Evolutionary conservation across 257 asterid species (phyloP), one percentile per base, ranked within the genome.

Genomic region (Solanum megistacrolobum): DNA sequence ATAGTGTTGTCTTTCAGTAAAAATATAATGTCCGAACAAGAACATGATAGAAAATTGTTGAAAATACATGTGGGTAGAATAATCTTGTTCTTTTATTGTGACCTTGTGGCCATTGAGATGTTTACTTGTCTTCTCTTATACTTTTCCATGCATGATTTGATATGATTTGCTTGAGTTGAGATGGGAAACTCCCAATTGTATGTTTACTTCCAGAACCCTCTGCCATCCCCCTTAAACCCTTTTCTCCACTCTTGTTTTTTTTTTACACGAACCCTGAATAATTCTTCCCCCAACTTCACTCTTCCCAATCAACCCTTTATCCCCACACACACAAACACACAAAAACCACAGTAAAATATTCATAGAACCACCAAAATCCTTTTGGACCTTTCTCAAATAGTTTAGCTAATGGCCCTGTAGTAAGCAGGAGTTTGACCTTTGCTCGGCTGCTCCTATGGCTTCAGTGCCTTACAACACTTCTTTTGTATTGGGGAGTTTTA

Each of bases 351-450:
- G 81, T 81, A 5, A 76, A 36, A 60, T 23, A 2, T 10, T 4
- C 48, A 31, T 78, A 66, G 29, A 16, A 23, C n/a, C 71, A 83
- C 86, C 86, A 35, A 89, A 31, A 73, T 73, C 76, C 76, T 72
- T 32, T 71, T 69, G 76, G 39, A 21, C 4, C 7, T 32, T 32
- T 72, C 48, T 74, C 46, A 36, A 21, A 74, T 43, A 29, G 36
- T 86, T 71, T 83, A 43, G 86, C 32, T 27, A 48, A 96, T 96
- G 98, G 98, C 97, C 62, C 96, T 83, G 96, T 93, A 31, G 52
- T 94, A 88, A 93, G 98, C 92, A 92, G 98, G 91, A 94, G 96
- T 65, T 25, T 96, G 87, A 92, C 93, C 32, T 92, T 96, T 87
- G 92, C 79, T 72, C n/a, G 5, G 38, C 94, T 48, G 85, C 94